phyloP scores from a whole-genome alignment of 352 stramenopile species.

The Elongisporangium senticosum region DNA sequence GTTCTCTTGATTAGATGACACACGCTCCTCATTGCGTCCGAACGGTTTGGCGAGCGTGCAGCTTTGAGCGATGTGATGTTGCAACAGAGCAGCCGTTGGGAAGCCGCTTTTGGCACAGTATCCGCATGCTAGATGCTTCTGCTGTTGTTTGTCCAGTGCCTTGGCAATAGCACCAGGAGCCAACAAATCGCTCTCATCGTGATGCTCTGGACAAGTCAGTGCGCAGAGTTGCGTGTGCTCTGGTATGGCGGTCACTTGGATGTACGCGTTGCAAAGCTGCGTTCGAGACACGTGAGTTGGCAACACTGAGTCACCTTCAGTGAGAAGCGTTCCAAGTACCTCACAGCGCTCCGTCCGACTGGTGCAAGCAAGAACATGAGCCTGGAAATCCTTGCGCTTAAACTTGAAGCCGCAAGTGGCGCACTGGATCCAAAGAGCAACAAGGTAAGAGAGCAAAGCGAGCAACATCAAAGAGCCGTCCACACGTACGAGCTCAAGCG shows the following conservation, averaged over 20 bases:
- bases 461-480: background rate
- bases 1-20: background rate
- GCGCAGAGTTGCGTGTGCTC: background rate
- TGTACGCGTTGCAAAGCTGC: conserved; percentile 40
- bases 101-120: background rate
- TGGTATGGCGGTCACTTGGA: conserved; percentile 31
- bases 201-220: conserved; percentile 2
- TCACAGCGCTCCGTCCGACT: conserved; percentile 54
- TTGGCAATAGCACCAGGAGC: background rate
- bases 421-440: conserved; percentile 20
- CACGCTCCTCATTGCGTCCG: background rate
- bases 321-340: conserved; percentile 15
- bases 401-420: conserved; percentile 42
- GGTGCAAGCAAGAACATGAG: conserved; percentile 32
- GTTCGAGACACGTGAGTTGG: background rate
- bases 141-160: too few relatives aligned
- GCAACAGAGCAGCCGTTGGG: background rate
- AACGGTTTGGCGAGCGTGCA: background rate
- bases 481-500: conserved; percentile 18
- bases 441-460: background rate
- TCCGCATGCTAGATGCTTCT: background rate
- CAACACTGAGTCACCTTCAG: background rate
- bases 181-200: conserved; percentile 6
- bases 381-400: conserved; percentile 30
- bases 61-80: background rate